phyloP scores from a whole-genome alignment of 345 rosid species.

The Brassica carinata region DNA sequence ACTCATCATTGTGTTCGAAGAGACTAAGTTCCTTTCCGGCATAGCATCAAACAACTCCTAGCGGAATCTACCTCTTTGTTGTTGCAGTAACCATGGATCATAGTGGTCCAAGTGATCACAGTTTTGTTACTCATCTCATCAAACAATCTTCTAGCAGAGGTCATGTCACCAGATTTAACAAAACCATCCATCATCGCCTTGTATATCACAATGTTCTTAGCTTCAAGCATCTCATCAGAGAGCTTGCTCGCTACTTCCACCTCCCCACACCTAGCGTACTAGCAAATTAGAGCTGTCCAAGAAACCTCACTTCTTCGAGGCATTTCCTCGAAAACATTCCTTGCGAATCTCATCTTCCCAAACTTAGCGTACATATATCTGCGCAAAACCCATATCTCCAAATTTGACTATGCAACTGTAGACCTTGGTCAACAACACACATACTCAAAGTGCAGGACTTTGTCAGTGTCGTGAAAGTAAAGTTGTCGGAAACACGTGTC shows the following conservation, averaged over 20 bases:
- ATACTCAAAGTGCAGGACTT: constrained; percentile 52
- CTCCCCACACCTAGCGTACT: constrained; percentile 57
- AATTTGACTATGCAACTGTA: constrained; percentile 56
- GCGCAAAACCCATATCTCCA: constrained; percentile 55
- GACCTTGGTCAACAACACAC: constrained; percentile 51
- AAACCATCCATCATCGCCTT: constrained; percentile 73
- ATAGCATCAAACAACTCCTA: constrained; percentile 60
- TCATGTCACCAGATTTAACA: constrained; percentile 66
- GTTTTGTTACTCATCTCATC: constrained; percentile 54
- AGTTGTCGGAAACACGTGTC: constrained; percentile 52
- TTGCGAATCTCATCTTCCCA: constrained; percentile 50
- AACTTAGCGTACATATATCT: constrained; percentile 71
- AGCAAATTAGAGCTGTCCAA: constrained; percentile 75
- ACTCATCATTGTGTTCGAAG: constrained; percentile 84
- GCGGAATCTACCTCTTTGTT: constrained; percentile 57
- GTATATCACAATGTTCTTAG: constrained; percentile 51
- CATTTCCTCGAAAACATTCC: constrained; percentile 68
- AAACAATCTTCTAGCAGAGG: constrained; percentile 57
- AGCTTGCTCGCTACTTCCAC: constrained; percentile 51
- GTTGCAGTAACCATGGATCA: constrained; percentile 71
- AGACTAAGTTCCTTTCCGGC: constrained; percentile 64
- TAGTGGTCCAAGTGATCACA: constrained; percentile 74
- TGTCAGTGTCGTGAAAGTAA: constrained; percentile 57
- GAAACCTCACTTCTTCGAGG: constrained; percentile 59
- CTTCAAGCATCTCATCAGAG: constrained; percentile 58